Evolutionary conservation across 2,329 filamentous ascomycete genomes (phyloP).

Genomic region (Ophiostoma quercus): DNA sequence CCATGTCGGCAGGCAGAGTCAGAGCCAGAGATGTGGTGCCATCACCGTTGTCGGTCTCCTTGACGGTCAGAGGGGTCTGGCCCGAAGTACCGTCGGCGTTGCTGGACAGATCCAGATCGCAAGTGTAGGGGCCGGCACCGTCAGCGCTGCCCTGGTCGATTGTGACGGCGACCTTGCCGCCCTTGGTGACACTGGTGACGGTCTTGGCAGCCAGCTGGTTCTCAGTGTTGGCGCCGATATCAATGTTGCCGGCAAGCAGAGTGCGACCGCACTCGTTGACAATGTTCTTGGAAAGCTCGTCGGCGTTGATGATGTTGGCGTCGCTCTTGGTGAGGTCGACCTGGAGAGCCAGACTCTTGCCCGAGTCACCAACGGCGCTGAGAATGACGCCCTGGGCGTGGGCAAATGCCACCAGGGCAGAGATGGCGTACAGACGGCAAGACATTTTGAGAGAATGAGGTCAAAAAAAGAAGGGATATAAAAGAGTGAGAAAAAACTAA

Average conservation of each 20-base stretch:
- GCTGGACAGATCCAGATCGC: constrained; percentile 48
- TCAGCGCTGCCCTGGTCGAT: constrained; percentile 52
- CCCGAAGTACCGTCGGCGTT: constrained; percentile 43
- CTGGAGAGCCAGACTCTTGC: constrained; percentile 31
- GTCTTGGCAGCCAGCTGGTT: constrained; percentile 42
- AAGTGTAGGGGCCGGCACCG: constrained; percentile 50
- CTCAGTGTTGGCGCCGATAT: constrained; percentile 53
- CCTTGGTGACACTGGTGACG: constrained; percentile 47
- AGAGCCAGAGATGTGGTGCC: constrained; percentile 37
- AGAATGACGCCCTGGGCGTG: constrained; percentile 27
- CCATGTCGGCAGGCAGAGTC: constrained; percentile 45
- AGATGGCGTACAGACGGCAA: constrained; percentile 15
- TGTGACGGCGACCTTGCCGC: constrained; percentile 42
- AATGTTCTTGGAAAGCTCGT: constrained; percentile 46
- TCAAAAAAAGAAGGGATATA: neutral
- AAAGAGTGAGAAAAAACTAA: neutral
- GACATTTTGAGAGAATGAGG: constrained; percentile 15
- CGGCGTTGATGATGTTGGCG: constrained; percentile 55
- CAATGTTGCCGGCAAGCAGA: constrained; percentile 55
- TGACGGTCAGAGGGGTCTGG: constrained; percentile 42
- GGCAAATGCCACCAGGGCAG: constrained; percentile 24
- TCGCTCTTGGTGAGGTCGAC: constrained; percentile 41
- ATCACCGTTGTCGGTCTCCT: constrained; percentile 30
- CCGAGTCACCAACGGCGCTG: constrained; percentile 22
- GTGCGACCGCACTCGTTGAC: constrained; percentile 59